Percentiles rank a stretch among this genome's conserved stretches.
phyloP scores from a whole-genome alignment of 2,329 filamentous ascomycete species.

The Phaeosphaeriaceae sp. region DNA sequence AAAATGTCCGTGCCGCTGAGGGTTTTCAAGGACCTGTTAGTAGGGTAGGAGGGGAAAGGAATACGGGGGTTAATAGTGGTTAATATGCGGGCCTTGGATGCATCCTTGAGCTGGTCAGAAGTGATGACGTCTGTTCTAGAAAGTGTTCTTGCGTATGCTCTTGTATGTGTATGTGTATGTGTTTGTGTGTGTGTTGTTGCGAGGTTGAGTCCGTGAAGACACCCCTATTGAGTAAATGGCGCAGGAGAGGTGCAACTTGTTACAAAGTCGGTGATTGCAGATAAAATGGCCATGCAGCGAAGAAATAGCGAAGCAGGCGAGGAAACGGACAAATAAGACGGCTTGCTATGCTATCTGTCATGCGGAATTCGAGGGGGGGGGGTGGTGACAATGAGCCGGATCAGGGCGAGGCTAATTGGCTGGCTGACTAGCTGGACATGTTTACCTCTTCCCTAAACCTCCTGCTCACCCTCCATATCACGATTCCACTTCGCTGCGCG shows the following conservation, averaged over 20 bases:
- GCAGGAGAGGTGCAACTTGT: no score
- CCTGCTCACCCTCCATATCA: slow-evolving; percentile 29
- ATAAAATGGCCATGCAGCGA: no score
- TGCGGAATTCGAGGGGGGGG: slow-evolving; percentile 40
- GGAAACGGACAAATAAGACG: background rate
- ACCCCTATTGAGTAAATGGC: no score
- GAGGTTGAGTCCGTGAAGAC: no score
- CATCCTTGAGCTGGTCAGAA: no score
- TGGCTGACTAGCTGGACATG: slow-evolving; percentile 45
- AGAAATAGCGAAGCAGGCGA: no score
- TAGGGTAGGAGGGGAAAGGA: slow-evolving; percentile 21
- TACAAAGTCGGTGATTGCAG: no score
- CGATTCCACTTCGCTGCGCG: slow-evolving; percentile 21
- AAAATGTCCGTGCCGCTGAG: slow-evolving; percentile 49
- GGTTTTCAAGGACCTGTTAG: slow-evolving; percentile 45
- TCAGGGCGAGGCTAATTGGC: slow-evolving; percentile 45
- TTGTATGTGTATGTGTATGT: no score
- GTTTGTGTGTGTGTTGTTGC: no score
- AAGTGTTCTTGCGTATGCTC: no score
- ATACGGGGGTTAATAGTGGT: slow-evolving; percentile 16
- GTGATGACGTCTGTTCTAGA: no score
- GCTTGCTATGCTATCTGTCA: background rate
- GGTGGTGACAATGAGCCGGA: slow-evolving; percentile 39
- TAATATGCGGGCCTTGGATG: background rate
- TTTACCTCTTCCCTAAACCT: slow-evolving; percentile 41